Evolutionary conservation across 2,329 filamentous ascomycete genomes (phyloP).

Genomic region (Ophiostoma australiae): DNA sequence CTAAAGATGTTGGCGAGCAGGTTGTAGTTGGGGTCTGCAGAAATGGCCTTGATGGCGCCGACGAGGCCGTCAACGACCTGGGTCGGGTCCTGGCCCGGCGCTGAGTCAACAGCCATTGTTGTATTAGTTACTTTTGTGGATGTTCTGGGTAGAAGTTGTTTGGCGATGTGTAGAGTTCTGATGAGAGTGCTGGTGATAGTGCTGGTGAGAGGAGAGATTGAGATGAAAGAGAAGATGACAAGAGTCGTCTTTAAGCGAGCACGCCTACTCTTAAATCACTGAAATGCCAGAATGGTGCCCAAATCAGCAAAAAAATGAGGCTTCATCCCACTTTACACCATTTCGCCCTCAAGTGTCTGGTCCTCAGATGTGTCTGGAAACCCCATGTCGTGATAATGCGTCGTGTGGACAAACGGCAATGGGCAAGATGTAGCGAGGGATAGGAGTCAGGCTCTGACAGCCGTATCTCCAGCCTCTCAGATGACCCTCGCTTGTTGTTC

Average conservation of each 20-base stretch:
- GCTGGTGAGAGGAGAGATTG: not conserved
- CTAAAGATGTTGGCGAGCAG: conserved; percentile 35
- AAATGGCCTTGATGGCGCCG: conserved; percentile 35
- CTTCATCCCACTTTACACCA: not conserved
- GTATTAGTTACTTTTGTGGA: not conserved
- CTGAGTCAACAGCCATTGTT: conserved; percentile 21
- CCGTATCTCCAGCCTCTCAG: not conserved
- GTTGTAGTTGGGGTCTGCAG: conserved; percentile 36
- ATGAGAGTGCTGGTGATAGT: not conserved
- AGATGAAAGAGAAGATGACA: not conserved
- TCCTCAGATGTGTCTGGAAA: not conserved
- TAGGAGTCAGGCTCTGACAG: not conserved
- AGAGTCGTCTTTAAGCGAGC: not conserved
- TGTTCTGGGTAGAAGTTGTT: not conserved
- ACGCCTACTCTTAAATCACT: not conserved
- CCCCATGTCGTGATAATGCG: not conserved
- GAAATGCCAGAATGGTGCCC: not conserved
- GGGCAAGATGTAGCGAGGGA: not conserved
- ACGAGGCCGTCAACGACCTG: conserved; percentile 34
- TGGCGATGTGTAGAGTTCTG: not conserved
- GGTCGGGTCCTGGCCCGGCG: conserved; percentile 21
- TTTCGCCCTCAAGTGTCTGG: not conserved
- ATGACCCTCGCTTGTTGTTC: not conserved
- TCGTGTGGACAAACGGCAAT: not conserved
- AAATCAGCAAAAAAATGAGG: not conserved